phyloP scores from a whole-genome alignment of 805 yeast species.

The Nakazawaea anatomiae region DNA sequence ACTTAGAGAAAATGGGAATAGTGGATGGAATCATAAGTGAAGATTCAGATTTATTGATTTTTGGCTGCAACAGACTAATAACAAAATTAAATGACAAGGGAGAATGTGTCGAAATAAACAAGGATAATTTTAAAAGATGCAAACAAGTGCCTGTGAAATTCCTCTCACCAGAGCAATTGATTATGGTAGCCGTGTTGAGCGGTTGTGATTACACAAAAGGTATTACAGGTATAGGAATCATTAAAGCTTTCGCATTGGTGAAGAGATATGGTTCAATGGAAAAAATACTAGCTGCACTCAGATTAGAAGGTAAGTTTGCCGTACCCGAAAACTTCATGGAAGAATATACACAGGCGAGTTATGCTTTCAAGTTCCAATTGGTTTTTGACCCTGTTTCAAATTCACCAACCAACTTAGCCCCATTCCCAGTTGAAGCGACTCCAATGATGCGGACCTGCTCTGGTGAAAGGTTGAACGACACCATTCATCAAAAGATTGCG shows the following conservation, averaged over 20 bases:
- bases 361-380: conserved; percentile 80
- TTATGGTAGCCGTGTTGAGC: conserved; percentile 78
- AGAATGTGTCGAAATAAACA: conserved; percentile 61
- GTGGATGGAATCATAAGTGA: conserved; percentile 89
- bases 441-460: conserved; percentile 35
- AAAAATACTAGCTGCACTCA: conserved; percentile 48
- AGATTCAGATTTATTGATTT: conserved; percentile 86
- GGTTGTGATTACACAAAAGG: conserved; percentile 98
- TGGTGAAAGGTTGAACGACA: conserved; percentile 37
- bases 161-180: conserved; percentile 50
- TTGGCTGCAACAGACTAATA: conserved; percentile 72
- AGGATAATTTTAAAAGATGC: conserved; percentile 47
- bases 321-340: conserved; percentile 53
- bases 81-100: conserved; percentile 76
- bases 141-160: conserved; percentile 41
- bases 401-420: conserved; percentile 51
- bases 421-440: conserved; percentile 38
- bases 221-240: conserved; percentile 71
- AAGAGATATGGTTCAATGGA: conserved; percentile 45
- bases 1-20: conserved; percentile 64
- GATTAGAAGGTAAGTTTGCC: conserved; percentile 51
- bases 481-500: conserved; percentile 52
- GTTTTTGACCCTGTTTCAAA: conserved; percentile 65
- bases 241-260: conserved; percentile 63
- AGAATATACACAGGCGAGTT: conserved; percentile 60